Evolutionary conservation across 176 grass and related monocot species (phyloP).

Genomic region (Paspalum vaginatum): DNA sequence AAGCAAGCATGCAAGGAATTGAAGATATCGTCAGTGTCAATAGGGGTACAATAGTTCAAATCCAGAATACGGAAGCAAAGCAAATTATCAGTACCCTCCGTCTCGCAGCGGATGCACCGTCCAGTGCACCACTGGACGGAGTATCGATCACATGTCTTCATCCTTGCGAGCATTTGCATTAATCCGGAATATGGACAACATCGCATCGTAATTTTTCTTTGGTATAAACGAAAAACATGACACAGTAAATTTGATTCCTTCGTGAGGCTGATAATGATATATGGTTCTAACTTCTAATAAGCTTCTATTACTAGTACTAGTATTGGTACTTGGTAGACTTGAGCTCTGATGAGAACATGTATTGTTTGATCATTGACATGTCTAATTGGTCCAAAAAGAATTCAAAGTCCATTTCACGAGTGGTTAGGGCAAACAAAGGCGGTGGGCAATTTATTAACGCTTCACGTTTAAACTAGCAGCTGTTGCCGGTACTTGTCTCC

Average conservation of each 20-base stretch:
- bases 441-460: background rate
- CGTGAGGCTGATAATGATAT: background rate
- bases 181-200: background rate
- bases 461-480: background rate
- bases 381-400: background rate
- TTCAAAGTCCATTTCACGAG: background rate
- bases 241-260: background rate
- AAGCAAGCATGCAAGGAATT: too few species aligned
- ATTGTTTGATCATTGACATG: background rate
- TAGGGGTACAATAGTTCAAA: background rate
- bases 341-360: background rate
- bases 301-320: background rate
- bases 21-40: too few species aligned
- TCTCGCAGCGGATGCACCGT: too few species aligned
- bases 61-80: background rate
- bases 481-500: background rate
- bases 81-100: too few species aligned
- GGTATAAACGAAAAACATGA: too few species aligned
- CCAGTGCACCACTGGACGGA: background rate
- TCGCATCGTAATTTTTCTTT: background rate
- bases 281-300: background rate
- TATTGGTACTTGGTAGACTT: constrained; percentile 9
- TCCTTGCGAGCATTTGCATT: background rate
- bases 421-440: background rate
- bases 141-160: background rate